Evolutionary conservation across 1,139 yeast species (phyloP).

Genomic region (Blastobotrys apis): DNA sequence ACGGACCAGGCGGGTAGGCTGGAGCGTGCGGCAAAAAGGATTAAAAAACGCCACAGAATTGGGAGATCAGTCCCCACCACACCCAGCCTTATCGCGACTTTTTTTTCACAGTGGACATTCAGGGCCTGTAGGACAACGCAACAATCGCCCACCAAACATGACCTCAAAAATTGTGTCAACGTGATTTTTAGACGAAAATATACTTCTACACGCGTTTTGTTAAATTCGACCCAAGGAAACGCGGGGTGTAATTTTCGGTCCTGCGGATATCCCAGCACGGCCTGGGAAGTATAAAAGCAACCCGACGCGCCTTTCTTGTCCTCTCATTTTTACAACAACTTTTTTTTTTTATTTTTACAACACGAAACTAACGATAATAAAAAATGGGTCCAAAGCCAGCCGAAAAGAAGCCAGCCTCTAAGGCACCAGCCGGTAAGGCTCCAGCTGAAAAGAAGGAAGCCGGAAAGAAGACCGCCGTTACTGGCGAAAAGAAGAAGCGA

Average conservation of each 20-base stretch:
- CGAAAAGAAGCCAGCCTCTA: slow-evolving; percentile 62
- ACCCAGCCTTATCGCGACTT: too few species aligned
- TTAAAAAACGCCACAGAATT: too few species aligned
- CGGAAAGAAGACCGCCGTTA: slow-evolving; percentile 85
- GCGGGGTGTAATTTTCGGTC: background rate
- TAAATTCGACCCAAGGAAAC: too few species aligned
- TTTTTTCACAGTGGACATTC: too few species aligned
- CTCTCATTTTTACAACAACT: background rate
- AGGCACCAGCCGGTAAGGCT: slow-evolving; percentile 91
- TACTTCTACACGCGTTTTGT: background rate
- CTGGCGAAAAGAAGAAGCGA: slow-evolving; percentile 88
- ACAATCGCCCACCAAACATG: background rate
- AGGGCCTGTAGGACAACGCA: too few species aligned
- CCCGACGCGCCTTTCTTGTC: background rate
- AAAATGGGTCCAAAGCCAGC: slow-evolving; percentile 92
- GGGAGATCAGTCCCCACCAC: too few species aligned
- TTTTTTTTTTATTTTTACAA: background rate
- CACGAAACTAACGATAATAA: slow-evolving; percentile 34
- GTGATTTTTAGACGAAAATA: background rate
- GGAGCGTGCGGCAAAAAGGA: too few species aligned
- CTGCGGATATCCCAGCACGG: slow-evolving; percentile 1
- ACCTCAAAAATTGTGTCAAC: background rate
- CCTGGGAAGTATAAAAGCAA: background rate
- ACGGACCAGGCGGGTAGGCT: too few species aligned
- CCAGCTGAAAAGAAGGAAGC: slow-evolving; percentile 89